Conservation (phyloP, 1,284 basidiomycete genomes). For the Marasmius tenuissimus region DNA sequence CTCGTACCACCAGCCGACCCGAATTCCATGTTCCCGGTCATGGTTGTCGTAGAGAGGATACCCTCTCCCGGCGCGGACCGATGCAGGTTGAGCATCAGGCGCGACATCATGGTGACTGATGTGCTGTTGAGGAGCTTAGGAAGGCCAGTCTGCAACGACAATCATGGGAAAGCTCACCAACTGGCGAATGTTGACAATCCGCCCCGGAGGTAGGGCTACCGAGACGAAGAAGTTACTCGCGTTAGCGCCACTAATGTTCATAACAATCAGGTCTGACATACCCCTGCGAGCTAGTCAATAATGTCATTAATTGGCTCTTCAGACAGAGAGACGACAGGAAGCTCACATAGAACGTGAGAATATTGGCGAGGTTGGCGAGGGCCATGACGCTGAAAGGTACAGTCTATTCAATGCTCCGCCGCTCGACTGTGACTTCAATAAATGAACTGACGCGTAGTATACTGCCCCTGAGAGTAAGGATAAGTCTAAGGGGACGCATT, state of each 20-base stretch:
- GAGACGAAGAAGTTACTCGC: not conserved
- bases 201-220: slow-evolving; percentile 8
- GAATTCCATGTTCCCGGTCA: not conserved
- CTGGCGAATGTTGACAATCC: slow-evolving; percentile 10
- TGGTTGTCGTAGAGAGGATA: not conserved
- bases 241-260: not conserved
- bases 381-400: slow-evolving; percentile 14
- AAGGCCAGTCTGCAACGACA: not conserved
- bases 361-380: slow-evolving; percentile 18
- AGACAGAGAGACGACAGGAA: not conserved
- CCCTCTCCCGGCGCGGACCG: not conserved
- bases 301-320: not conserved
- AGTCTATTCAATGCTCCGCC: not conserved
- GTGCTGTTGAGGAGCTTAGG: not conserved
- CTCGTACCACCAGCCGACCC: not conserved
- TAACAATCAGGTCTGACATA: slow-evolving; percentile 1
- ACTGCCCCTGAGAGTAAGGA: slow-evolving; percentile 3
- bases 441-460: slow-evolving; percentile 12
- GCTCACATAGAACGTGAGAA: slow-evolving; percentile 17
- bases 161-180: not conserved
- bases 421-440: not conserved
- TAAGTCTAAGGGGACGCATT: not conserved
- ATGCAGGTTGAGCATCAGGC: slow-evolving; percentile 14
- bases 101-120: slow-evolving; percentile 11
- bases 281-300: slow-evolving; percentile 8